Base-by-base conservation (phyloP, 2,329 filamentous ascomycete genomes). In the Aureobasidium sp. region DNA sequence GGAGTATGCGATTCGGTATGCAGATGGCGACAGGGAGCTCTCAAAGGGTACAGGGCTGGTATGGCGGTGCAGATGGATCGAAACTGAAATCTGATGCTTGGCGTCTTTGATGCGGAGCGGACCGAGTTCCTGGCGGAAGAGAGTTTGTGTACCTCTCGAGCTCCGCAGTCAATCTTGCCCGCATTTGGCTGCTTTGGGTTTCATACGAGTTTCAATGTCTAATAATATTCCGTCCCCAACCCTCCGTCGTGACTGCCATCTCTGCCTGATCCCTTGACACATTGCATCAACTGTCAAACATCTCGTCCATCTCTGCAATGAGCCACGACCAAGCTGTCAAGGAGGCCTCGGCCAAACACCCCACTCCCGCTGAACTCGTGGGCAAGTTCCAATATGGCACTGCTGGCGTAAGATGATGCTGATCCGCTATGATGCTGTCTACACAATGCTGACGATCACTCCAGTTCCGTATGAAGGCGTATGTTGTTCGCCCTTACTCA, bases 401-500 rank as follows among this genome's bases (percentile, higher is more conserved):
- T 64, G 83, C 83, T 64, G 83, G 83, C 64, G 66, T 67, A 57
- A 65, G 64, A 62, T 5, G 3, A 42, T 29, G 23, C 39, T 50
- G 20, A 50, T 7, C 26, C 23, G 39, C 32, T 8, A 17, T 41
- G 9, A 37, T 37, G 50, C 27, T 47, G 34, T 52, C 17, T 34
- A 27, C 37, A 34, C 37, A 42, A 60, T 55, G 51, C 61, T 65
- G 44, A 65, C 44, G 5, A 27, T 57, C 34, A 1, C 12, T 55
- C 3, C 67, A 86, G 84, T 88, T 88, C 73, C 84, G 86, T 63
- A 87, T 87, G 78, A 87, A 86, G 77, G 84, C 85, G 84, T 87
- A 80, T 76, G 82, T 73, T 64, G 62, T 10, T 32, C 17, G 9
- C 34, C 12, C 51, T 27, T 27, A 15, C 42, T 34, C 12, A 4